Evolutionary conservation across 1,284 basidiomycete genomes (phyloP), one percentile per base, ranked within the genome.

Genomic region (Irpex lacteus): DNA sequence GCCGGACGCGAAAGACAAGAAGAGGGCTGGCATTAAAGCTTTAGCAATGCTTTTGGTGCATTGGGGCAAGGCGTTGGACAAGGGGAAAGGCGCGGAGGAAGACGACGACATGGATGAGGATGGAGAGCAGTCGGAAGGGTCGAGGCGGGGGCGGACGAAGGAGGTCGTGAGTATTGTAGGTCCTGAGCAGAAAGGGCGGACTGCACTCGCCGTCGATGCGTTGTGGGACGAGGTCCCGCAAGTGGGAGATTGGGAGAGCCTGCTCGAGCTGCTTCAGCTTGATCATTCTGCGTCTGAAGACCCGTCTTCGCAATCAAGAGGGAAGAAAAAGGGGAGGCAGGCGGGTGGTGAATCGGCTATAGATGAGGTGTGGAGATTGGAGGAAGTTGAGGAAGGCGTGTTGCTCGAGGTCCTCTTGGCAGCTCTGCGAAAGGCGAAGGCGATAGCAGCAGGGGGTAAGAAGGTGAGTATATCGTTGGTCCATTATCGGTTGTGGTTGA

Each of bases 391-490:
- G 70, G 95, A 97, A 75, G 87, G 85, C 0, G 80, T 90, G 1
- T 73, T 98, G 60, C 82, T 98, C 4, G 93, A 98, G 72, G 86
- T 97, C 1, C 77, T 98, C 26, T 85, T 95, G 2, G 87, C 91
- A 32, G 81, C 86, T 13, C 76, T 96, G 63, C 80, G 83, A 59
- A 85, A 85, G 68, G 82, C 86, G 0, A 86, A 83, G 69, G 74
- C 77, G 6, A 83, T 86, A 26, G 85, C 81, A 9, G 78, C 79
- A 34, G 76, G 77, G 37, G 81, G 82, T 32, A 88, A 87, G 73
- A 93, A 94, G 81, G 84, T 75, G n/a, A 38, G 72, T 60, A 11
- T 36, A 5, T 32, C 40, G 21, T 13, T 54, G 47, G 53, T 52
- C 2, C 34, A 49, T 40, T 5, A 40, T 6, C 4, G 5, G 40